Conservation (phyloP, 192 early-diverging fungal genomes). For the Coemansia reversa region DNA sequence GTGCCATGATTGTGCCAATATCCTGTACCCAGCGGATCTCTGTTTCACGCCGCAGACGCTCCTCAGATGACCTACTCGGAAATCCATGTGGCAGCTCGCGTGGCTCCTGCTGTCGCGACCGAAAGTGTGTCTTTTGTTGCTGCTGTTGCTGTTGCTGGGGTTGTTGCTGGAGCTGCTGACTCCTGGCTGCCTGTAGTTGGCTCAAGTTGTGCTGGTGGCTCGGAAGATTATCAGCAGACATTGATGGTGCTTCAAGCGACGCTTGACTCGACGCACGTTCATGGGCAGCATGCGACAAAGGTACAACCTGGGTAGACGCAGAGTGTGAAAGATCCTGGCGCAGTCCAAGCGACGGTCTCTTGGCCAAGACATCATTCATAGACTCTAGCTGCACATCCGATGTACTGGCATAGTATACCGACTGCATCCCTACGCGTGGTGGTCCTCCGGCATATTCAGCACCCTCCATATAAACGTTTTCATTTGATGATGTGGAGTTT, state of each 20-base stretch:
- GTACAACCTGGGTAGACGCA: constrained; percentile 12
- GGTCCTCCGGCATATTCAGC: constrained; percentile 19
- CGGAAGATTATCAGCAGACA: constrained; percentile 30
- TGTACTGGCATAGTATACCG: constrained; percentile 33
- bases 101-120: constrained; percentile 14
- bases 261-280: constrained; percentile 24
- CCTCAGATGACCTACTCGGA: constrained; percentile 42
- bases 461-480: constrained; percentile 22
- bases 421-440: constrained; percentile 17
- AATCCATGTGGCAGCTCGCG: constrained; percentile 36
- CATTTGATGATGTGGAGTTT: constrained; percentile 21
- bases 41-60: constrained; percentile 51
- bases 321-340: constrained; percentile 21
- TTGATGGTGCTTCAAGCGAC: constrained; percentile 19
- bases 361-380: constrained; percentile 23
- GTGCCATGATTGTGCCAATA: constrained; percentile 32
- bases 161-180: constrained; percentile 12
- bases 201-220: neutral
- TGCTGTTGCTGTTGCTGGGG: constrained; percentile 17
- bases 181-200: constrained; percentile 3
- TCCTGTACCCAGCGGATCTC: constrained; percentile 54
- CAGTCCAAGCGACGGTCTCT: constrained; percentile 43
- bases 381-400: constrained; percentile 38
- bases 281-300: constrained; percentile 2
- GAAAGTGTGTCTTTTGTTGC: constrained; percentile 10